A percentile compares a stretch with the other conserved stretches of the same genome.
phyloP scores from a whole-genome alignment of 768 basidiomycete species.

The Tylopilus rubrobrunneus region DNA sequence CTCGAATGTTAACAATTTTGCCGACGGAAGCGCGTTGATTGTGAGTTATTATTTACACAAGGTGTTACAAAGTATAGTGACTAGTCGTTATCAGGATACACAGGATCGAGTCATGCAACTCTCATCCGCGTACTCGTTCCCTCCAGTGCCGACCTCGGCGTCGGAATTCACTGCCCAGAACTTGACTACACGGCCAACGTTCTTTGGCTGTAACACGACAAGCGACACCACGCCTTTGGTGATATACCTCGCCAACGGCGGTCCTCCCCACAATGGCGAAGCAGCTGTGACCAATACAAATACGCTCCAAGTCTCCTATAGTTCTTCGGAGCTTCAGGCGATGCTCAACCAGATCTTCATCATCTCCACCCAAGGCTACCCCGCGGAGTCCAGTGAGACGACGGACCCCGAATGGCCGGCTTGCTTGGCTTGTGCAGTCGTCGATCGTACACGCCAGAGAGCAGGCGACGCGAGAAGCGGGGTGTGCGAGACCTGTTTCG shows the following conservation, averaged over 20 bases:
- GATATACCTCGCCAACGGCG: slow-evolving; percentile 55
- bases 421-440: slow-evolving; percentile 49
- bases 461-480: slow-evolving; percentile 24
- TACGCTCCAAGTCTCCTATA: slow-evolving; percentile 39
- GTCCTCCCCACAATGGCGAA: slow-evolving; percentile 36
- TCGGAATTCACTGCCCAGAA: slow-evolving; percentile 33
- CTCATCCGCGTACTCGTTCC: slow-evolving; percentile 31
- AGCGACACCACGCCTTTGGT: slow-evolving; percentile 41
- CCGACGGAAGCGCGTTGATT: slow-evolving; percentile 24
- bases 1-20: slow-evolving; percentile 17
- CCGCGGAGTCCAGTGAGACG: slow-evolving; percentile 21
- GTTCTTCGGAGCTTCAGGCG: slow-evolving; percentile 33
- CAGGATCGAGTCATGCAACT: slow-evolving; percentile 38
- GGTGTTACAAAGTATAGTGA: background rate
- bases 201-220: slow-evolving; percentile 42
- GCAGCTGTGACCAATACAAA: slow-evolving; percentile 41
- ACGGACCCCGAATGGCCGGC: slow-evolving; percentile 42
- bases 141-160: slow-evolving; percentile 25
- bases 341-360: slow-evolving; percentile 46
- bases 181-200: slow-evolving; percentile 37
- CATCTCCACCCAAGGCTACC: slow-evolving; percentile 41
- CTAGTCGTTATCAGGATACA: slow-evolving; percentile 9
- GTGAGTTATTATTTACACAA: slow-evolving; percentile 10
- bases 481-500: slow-evolving; percentile 31
- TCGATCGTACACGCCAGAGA: slow-evolving; percentile 40